Conservation (phyloP, 1,284 basidiomycete genomes). For the Marasmius oreades region DNA sequence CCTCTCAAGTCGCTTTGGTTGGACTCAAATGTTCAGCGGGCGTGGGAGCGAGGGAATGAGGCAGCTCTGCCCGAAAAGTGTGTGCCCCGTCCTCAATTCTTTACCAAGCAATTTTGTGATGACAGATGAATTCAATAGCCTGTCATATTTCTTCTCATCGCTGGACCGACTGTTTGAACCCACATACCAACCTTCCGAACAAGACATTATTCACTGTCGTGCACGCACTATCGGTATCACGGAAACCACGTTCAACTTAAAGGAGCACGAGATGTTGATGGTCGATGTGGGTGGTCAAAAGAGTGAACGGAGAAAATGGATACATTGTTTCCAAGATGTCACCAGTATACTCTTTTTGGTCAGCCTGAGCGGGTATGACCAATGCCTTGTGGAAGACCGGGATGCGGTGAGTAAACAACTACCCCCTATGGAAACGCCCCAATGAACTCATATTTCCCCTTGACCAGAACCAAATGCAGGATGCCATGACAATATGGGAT, state of each 20-base stretch:
- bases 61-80: slow-evolving; percentile 77
- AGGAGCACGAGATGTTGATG: slow-evolving; percentile 63
- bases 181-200: slow-evolving; percentile 60
- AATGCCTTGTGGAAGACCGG: slow-evolving; percentile 81
- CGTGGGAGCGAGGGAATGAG: slow-evolving; percentile 65
- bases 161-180: slow-evolving; percentile 65
- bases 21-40: slow-evolving; percentile 63
- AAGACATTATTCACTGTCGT: slow-evolving; percentile 74
- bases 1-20: slow-evolving; percentile 71
- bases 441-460: neutral
- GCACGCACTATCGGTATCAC: slow-evolving; percentile 82
- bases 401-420: slow-evolving; percentile 51
- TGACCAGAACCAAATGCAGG: slow-evolving; percentile 79
- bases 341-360: slow-evolving; percentile 76
- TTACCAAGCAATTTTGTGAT: slow-evolving; percentile 1
- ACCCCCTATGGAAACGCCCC: neutral
- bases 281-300: slow-evolving; percentile 80
- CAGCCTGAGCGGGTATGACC: slow-evolving; percentile 75
- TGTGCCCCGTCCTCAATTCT: slow-evolving; percentile 16
- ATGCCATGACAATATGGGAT: slow-evolving; percentile 83
- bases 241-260: slow-evolving; percentile 73
- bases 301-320: slow-evolving; percentile 75
- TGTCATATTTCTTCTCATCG: slow-evolving; percentile 62
- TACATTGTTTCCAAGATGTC: slow-evolving; percentile 68
- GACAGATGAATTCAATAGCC: slow-evolving; percentile 25